phyloP scores from a whole-genome alignment of 441 rosid genomes.

The Arabidopsis lyrata region DNA sequence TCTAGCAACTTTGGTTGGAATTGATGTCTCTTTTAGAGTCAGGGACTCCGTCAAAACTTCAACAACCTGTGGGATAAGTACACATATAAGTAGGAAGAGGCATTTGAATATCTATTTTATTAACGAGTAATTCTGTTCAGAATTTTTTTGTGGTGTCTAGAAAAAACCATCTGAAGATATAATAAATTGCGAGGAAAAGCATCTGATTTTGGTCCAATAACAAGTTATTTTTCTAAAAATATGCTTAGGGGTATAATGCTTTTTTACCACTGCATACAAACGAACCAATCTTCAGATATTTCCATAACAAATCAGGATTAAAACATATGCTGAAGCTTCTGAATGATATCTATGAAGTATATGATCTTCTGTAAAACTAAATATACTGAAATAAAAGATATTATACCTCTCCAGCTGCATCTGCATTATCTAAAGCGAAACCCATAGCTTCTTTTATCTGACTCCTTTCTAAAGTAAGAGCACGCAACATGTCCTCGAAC shows the following conservation, averaged over 20 bases:
- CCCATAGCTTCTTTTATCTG: constrained; percentile 60
- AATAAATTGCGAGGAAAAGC: background rate
- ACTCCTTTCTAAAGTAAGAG: constrained; percentile 80
- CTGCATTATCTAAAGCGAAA: constrained; percentile 90
- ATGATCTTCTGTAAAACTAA: constrained; percentile 14
- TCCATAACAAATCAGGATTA: background rate
- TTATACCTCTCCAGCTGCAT: constrained; percentile 98
- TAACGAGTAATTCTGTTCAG: constrained; percentile 5
- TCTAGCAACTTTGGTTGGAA: constrained; percentile 98
- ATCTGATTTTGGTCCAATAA: constrained; percentile 12
- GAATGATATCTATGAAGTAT: constrained; percentile 15
- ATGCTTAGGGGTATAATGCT: background rate
- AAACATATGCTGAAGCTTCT: constrained; percentile 21
- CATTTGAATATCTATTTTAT: constrained; percentile 10
- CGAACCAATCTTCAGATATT: background rate
- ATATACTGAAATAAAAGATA: constrained; percentile 18
- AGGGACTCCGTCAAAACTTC: constrained; percentile 98
- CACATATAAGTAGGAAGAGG: constrained; percentile 17
- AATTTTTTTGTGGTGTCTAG: background rate
- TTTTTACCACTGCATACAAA: constrained; percentile 16
- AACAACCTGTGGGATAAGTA: constrained; percentile 68
- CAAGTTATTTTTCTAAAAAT: background rate
- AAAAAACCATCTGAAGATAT: constrained; percentile 2
- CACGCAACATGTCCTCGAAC: constrained; percentile 46
- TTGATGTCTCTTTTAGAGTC: constrained; percentile 96